A percentile compares a stretch with the other conserved stretches of the same genome.
Evolutionary conservation across 176 grass and related monocot species (phyloP).

Genomic region (Rhynchospora pubera): DNA sequence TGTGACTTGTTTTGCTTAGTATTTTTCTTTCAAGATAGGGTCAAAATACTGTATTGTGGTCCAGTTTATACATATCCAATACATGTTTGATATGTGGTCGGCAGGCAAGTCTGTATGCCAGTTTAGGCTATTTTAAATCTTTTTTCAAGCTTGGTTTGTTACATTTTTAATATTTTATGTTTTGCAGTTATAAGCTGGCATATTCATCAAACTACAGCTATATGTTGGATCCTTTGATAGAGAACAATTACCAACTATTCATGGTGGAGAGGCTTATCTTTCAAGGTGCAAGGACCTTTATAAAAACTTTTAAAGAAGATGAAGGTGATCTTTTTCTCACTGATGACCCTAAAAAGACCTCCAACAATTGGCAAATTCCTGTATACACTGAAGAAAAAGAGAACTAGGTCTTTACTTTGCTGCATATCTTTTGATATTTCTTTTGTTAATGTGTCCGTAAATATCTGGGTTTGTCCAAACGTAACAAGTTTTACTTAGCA

Average conservation of each 20-base stretch:
- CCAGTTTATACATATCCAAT: not conserved
- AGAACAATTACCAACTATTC: slow-evolving; percentile 89
- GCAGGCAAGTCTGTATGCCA: not conserved
- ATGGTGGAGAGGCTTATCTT: slow-evolving; percentile 93
- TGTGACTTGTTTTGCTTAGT: not conserved
- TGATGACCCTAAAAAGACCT: slow-evolving; percentile 84
- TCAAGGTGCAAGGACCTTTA: slow-evolving; percentile 65
- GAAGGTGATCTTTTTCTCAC: slow-evolving; percentile 72
- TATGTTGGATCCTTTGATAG: slow-evolving; percentile 57
- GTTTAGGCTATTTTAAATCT: not conserved
- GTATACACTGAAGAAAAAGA: slow-evolving; percentile 50
- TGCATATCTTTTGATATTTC: not conserved
- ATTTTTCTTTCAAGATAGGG: slow-evolving; percentile 9
- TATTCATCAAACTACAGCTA: slow-evolving; percentile 78
- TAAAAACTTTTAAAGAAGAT: slow-evolving; percentile 91
- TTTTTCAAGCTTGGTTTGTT: not conserved
- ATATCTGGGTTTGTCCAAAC: not conserved
- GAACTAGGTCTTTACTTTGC: not conserved
- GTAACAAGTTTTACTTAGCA: not conserved
- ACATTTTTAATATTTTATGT: not conserved
- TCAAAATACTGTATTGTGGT: not conserved
- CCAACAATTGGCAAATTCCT: slow-evolving; percentile 68
- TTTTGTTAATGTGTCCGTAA: not conserved
- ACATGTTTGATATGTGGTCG: not conserved
- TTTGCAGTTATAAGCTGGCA: slow-evolving; percentile 60